These are phyloP conservation scores for Arthrobotrys musiformis DNA, from an alignment of 2,329 filamentous ascomycete species.

Conservation along the genomic window DNA sequence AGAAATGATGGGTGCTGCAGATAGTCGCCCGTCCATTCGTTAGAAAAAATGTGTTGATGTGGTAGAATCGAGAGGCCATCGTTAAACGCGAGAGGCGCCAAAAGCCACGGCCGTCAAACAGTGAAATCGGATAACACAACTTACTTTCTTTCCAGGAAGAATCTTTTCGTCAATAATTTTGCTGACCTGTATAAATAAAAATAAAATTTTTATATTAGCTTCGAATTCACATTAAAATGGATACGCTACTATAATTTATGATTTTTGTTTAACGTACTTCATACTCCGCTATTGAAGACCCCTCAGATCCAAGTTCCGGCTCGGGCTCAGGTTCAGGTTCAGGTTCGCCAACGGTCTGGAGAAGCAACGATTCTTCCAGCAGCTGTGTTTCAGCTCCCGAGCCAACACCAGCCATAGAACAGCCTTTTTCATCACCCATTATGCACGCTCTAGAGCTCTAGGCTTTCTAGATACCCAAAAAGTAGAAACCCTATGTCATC, in stretches of 20 bases:
- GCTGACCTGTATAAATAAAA: slow-evolving; percentile 14
- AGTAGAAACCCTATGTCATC: too few relatives aligned
- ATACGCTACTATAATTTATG: background rate
- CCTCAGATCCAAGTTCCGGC: too few relatives aligned
- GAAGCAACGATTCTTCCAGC: background rate
- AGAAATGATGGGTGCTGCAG: slow-evolving; percentile 27
- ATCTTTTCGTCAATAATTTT: slow-evolving; percentile 42
- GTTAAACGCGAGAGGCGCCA: slow-evolving; percentile 9
- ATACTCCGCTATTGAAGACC: background rate
- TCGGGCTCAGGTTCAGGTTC: too few relatives aligned
- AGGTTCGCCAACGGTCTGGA: too few relatives aligned
- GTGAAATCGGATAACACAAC: background rate
- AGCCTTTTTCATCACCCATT: background rate
- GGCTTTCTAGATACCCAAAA: background rate
- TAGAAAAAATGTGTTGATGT: slow-evolving; percentile 24
- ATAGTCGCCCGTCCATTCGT: background rate
- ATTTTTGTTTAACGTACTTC: slow-evolving; percentile 1
- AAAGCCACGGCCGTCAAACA: background rate
- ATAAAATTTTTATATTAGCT: background rate
- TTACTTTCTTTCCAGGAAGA: slow-evolving; percentile 2
- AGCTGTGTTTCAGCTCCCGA: background rate
- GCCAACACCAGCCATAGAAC: background rate
- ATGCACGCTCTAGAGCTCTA: background rate
- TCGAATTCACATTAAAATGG: background rate
- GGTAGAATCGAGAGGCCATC: background rate